Conservation (phyloP, 2,329 filamentous ascomycete genomes). For the Pyrenophora tritici-repentis region DNA sequence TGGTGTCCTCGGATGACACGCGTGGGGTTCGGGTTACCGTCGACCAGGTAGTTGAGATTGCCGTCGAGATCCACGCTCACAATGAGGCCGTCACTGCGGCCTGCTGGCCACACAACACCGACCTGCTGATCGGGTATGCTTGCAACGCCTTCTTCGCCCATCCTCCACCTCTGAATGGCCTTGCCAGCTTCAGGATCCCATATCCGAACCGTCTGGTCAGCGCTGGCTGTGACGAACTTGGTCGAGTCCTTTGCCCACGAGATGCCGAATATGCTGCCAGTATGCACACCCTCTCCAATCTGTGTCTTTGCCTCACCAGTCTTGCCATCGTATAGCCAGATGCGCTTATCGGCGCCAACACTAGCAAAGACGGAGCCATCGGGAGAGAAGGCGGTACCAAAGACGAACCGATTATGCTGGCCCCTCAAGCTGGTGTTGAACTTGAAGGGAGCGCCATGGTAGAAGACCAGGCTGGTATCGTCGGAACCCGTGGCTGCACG, state of each 20-base stretch:
- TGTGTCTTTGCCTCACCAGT: constrained; percentile 80
- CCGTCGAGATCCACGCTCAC: constrained; percentile 89
- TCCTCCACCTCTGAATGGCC: constrained; percentile 78
- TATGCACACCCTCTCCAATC: constrained; percentile 84
- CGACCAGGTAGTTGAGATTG: constrained; percentile 84
- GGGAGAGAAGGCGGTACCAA: constrained; percentile 85
- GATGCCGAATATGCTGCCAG: constrained; percentile 88
- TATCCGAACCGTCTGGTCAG: constrained; percentile 90
- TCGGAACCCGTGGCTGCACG: constrained; percentile 90
- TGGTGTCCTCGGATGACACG: constrained; percentile 84
- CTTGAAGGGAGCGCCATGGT: constrained; percentile 94
- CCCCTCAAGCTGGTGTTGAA: constrained; percentile 82
- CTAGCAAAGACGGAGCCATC: constrained; percentile 82
- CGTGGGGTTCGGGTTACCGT: constrained; percentile 70
- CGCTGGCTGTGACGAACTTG: constrained; percentile 86
- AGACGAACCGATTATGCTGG: constrained; percentile 86
- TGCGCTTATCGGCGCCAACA: constrained; percentile 88
- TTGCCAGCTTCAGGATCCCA: constrained; percentile 88
- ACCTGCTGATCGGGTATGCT: constrained; percentile 87
- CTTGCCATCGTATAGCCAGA: constrained; percentile 96
- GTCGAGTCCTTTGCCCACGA: constrained; percentile 89
- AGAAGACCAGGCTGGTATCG: constrained; percentile 87
- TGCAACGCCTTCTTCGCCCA: constrained; percentile 74
- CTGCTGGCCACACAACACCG: constrained; percentile 86
- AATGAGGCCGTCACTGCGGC: constrained; percentile 81